Percentiles rank a stretch among this genome's conserved stretches.
Evolutionary conservation across 805 yeast species (phyloP).

Genomic region (Saitoella complicata): DNA sequence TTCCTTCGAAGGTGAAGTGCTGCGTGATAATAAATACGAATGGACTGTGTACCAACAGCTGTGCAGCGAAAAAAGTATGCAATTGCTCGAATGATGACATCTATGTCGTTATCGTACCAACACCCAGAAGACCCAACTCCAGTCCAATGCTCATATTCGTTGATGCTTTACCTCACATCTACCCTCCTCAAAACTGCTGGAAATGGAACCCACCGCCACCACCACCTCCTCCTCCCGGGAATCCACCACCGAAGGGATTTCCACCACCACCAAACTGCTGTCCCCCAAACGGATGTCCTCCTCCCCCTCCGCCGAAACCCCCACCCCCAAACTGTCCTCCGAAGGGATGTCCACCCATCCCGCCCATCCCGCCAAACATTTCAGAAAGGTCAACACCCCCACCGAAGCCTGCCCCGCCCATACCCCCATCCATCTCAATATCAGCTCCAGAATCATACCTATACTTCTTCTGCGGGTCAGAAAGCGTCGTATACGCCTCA

Average conservation of each 20-base stretch:
- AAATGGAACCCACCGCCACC: constrained; percentile 5
- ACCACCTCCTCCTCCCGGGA: constrained; percentile 3
- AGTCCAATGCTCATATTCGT: too few relatives aligned
- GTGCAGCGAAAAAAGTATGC: too few relatives aligned
- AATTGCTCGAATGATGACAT: too few relatives aligned
- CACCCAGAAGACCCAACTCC: too few relatives aligned
- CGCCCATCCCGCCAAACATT: constrained; percentile 24
- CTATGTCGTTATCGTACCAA: too few relatives aligned
- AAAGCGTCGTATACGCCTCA: constrained; percentile 70
- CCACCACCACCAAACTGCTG: constrained; percentile 13
- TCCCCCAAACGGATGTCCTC: constrained; percentile 6
- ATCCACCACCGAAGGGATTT: constrained; percentile 9
- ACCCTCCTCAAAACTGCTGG: background rate
- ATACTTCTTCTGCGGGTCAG: constrained; percentile 75
- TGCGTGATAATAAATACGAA: too few relatives aligned
- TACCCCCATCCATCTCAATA: constrained; percentile 37
- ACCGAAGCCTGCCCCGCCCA: constrained; percentile 45
- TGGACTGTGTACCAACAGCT: too few relatives aligned
- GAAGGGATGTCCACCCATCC: constrained; percentile 8
- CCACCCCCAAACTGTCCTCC: constrained; percentile 13
- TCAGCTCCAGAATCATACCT: constrained; percentile 81
- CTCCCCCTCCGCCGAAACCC: constrained; percentile 8
- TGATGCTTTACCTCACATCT: too few relatives aligned
- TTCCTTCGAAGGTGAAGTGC: too few relatives aligned
- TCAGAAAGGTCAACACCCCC: constrained; percentile 23